Base-by-base conservation (phyloP, 179 eudicot species). In the Nepenthes alata region DNA sequence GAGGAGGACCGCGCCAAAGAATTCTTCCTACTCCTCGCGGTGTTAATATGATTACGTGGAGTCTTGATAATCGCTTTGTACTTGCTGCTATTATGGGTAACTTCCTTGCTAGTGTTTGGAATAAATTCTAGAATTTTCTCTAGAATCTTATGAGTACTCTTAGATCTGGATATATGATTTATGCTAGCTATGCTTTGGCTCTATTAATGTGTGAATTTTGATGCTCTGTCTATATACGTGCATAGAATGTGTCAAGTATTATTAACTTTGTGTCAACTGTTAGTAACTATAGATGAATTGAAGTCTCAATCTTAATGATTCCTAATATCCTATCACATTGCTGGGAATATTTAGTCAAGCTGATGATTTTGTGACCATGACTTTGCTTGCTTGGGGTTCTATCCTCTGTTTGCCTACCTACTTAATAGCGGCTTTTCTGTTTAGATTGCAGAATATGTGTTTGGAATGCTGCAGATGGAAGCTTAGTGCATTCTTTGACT, bases 361-460 rank as follows among this genome's bases (percentile, higher is more conserved):
- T 6, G 41, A 11, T 57, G 45, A 12, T 57, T 57, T 34, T 55
- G n/a, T 55, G 8, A 55, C 3, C 38, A 34, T 7, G 4, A 55
- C 5, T 50, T 50, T 11, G 12, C n/a, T 34, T 25, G 11, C 37
- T 55, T 25, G 37, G 15, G 53, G 53, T 55, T 55, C 14, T 25
- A 55, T 35, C 6, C 34, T 34, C 14, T 25, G 38, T 35, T 57
- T 57, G 6, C 44, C 4, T 55, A 11, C 58, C 37, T 36, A 2
- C 11, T 4, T 35, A 12, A 57, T 37, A 2, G 45, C 37, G 2
- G 3, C 16, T 36, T 57, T 44, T 59, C 50, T 64, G 2, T 78
- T 72, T 85, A 94, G 99, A 94, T 84, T 87, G 96, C 86, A 90
- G 99, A 85, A 94, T 94, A 69, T 94, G 99, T 70, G 99, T 94